Base-by-base conservation (phyloP, 345 rosid genomes). In the Erysimum cheiranthoides region DNA sequence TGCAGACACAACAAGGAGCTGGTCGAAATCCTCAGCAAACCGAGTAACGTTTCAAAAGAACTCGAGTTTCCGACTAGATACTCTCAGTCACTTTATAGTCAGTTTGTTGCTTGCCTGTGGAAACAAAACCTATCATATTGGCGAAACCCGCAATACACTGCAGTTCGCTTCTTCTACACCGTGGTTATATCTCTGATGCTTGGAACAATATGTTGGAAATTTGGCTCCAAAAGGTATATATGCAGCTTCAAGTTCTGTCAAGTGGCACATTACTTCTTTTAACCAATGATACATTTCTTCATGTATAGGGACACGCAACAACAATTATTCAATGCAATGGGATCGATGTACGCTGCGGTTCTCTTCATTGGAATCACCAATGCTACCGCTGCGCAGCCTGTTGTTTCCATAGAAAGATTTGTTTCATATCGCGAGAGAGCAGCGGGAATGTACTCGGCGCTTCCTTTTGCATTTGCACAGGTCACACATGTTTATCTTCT, bases 381-480 rank as follows among this genome's bases (percentile, higher is more conserved):
- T 25, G 98, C 86, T n/a, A 66, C 90, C 2, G 93, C 99, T 14
- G 99, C 88, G n/a, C 99, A 95, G 70, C 97, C 99, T 3, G 97
- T 95, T 66, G 97, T 95, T 66, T 95, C 97, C 62, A 69, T 92
- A 9, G 99, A 95, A 82, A 86, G 97, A 83, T 92, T 83, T 75
- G 99, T 95, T 60, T 92, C 99, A 8, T 95, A 92, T 65, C 81
- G 99, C 50, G 97, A 95, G 80, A 86, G 97, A 86, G 96, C 97
- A 4, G 99, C 97, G 0, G 97, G 99, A 70, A 85, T 95, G 97
- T 95, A 95, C 79, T 90, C 99, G 0, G 95, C 97, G 60, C 76
- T 95, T 64, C 85, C 99, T 0, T 90, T 89, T 68, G 99, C 99
- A 53, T 88, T 95, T 50, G 99, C 97, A 54, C 99, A 90, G 97